Percentiles rank a stretch among this genome's conserved stretches.
These are phyloP conservation scores for Podospora tetraspora DNA, from an alignment of 495 filamentous ascomycete species.

Conservation along the genomic window DNA sequence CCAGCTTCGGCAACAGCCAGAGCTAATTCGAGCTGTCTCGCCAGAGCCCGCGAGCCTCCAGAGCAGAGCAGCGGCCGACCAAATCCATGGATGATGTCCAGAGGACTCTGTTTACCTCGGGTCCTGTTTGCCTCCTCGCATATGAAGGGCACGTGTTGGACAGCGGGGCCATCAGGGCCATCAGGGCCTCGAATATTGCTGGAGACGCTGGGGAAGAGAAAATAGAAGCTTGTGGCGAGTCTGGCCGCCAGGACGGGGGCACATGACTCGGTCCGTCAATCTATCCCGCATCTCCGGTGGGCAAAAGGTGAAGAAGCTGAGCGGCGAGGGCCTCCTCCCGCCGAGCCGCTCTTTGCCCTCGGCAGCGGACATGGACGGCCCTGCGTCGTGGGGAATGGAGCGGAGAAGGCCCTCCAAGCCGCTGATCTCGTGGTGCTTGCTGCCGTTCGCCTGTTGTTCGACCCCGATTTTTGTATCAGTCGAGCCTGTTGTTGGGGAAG, in stretches of 20 bases:
- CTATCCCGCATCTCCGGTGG: slow-evolving; percentile 13
- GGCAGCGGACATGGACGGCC: not conserved
- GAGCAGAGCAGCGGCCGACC: not conserved
- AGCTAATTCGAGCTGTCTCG: slow-evolving; percentile 10
- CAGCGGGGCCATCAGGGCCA: slow-evolving; percentile 1
- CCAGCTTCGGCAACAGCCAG: slow-evolving; percentile 3
- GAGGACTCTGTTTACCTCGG: not conserved
- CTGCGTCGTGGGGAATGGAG: not conserved
- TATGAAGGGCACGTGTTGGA: not conserved
- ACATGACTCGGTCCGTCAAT: slow-evolving; percentile 26
- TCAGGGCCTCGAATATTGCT: slow-evolving; percentile 9
- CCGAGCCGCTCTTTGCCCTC: slow-evolving; percentile 14
- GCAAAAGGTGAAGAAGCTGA: slow-evolving; percentile 8
- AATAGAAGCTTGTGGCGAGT: slow-evolving; percentile 25
- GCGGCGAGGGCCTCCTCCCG: slow-evolving; percentile 1
- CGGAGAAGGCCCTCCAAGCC: not conserved
- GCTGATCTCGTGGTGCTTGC: not conserved
- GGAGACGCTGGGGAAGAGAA: slow-evolving; percentile 1
- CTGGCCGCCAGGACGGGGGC: slow-evolving; percentile 13
- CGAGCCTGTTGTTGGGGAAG: not conserved
- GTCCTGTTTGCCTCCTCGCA: not conserved
- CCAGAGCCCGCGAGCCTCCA: not conserved
- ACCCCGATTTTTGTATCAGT: not conserved
- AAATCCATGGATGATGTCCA: not conserved
- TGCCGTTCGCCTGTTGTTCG: slow-evolving; percentile 1